Evolutionary conservation across 192 early-diverging fungal genomes (phyloP).

Genomic region (Diversispora epigaea): DNA sequence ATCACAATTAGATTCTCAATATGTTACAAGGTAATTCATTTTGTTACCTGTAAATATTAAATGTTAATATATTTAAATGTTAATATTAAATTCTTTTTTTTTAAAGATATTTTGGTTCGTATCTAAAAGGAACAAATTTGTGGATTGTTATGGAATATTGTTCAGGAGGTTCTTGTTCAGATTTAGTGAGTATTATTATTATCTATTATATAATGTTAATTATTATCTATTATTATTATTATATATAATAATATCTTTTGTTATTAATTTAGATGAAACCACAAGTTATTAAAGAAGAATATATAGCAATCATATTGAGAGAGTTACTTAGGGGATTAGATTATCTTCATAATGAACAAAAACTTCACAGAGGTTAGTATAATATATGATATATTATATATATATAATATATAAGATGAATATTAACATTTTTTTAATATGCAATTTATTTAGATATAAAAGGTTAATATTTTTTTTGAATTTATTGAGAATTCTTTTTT

Average conservation of each 20-base stretch:
- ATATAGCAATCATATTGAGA: constrained; percentile 88
- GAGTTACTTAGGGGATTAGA: constrained; percentile 88
- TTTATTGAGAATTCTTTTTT: not conserved
- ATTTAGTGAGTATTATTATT: constrained; percentile 64
- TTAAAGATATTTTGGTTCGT: constrained; percentile 84
- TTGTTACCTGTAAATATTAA: not conserved
- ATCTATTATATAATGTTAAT: not conserved
- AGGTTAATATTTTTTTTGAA: constrained; percentile 42
- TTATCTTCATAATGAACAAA: constrained; percentile 87
- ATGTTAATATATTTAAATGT: not conserved
- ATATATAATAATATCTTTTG: not conserved
- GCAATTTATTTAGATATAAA: constrained; percentile 75
- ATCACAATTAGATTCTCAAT: constrained; percentile 85
- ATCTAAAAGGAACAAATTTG: constrained; percentile 80
- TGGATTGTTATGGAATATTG: constrained; percentile 99
- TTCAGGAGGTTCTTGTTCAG: constrained; percentile 90
- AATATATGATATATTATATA: not conserved
- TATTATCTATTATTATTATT: not conserved
- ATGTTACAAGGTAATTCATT: constrained; percentile 68
- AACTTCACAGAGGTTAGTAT: constrained; percentile 73
- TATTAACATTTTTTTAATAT: not conserved
- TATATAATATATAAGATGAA: not conserved
- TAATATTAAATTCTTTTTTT: constrained; percentile 9
- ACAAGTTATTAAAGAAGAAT: constrained; percentile 78
- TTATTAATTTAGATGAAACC: constrained; percentile 78